phyloP scores from a whole-genome alignment of 495 filamentous ascomycete species.

The Talaromyces trachyspermus region DNA sequence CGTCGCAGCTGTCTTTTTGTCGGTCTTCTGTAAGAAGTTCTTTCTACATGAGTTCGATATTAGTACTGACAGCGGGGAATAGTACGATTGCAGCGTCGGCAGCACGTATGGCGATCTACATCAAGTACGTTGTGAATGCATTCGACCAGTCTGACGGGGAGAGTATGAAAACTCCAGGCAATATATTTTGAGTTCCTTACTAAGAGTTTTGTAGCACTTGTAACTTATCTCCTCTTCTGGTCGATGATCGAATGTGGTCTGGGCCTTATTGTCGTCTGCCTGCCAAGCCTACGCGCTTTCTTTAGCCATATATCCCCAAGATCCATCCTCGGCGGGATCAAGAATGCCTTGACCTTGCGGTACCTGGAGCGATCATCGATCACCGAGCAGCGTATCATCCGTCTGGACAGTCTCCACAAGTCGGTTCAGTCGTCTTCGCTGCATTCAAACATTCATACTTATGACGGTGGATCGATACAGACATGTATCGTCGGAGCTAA shows the following conservation, averaged over 20 bases:
- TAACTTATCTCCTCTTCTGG: constrained; percentile 7
- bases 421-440: neutral
- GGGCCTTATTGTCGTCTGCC: constrained; percentile 1
- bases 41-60: neutral
- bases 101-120: constrained; percentile 1
- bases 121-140: constrained; percentile 1
- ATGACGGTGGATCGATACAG: neutral
- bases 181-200: neutral
- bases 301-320: neutral
- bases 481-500: neutral
- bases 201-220: neutral
- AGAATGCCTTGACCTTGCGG: neutral
- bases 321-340: neutral
- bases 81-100: constrained; percentile 1
- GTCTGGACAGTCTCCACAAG: neutral
- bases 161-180: neutral
- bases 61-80: neutral
- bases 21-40: constrained; percentile 1
- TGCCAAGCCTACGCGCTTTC: neutral
- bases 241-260: constrained; percentile 4
- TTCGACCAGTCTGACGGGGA: neutral
- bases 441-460: neutral
- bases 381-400: neutral
- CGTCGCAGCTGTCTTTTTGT: neutral
- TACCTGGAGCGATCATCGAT: neutral